Conservation (phyloP, 2,329 filamentous ascomycete genomes). For the Alternaria triticimaculans region DNA sequence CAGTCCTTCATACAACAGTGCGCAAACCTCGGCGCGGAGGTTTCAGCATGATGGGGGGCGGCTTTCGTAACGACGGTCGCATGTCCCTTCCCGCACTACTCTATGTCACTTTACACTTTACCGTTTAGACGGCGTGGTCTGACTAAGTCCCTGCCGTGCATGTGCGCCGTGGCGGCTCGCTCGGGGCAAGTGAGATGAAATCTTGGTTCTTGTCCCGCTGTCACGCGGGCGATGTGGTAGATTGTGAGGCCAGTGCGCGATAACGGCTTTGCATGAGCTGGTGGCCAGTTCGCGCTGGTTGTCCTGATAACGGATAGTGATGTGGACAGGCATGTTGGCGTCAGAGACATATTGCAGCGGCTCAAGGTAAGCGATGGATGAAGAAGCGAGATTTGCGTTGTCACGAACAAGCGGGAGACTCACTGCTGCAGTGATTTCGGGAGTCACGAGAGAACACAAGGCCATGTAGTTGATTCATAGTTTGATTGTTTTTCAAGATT, state of each 20-base stretch:
- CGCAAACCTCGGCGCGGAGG: not conserved
- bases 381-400: constrained; percentile 6
- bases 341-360: not conserved
- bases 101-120: not conserved
- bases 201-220: not conserved
- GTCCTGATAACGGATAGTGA: not conserved
- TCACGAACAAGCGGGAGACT: not conserved
- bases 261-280: not conserved
- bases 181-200: constrained; percentile 1
- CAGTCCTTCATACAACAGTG: not conserved
- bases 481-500: constrained; percentile 19
- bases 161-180: not conserved
- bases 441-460: not conserved
- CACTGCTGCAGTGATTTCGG: not conserved
- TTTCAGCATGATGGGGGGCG: not conserved
- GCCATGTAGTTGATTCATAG: not conserved
- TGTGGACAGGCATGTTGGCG: constrained; percentile 4
- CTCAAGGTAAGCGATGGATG: not conserved
- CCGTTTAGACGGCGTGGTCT: not conserved
- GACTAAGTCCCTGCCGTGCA: not conserved
- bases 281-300: not conserved
- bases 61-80: not conserved
- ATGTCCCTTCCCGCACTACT: not conserved
- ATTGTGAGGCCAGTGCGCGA: not conserved
- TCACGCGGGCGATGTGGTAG: not conserved